Evolutionary conservation across 208 protist genomes (phyloP), one percentile per base, ranked within the genome.

Genomic region (Leptomonas seymouri): DNA sequence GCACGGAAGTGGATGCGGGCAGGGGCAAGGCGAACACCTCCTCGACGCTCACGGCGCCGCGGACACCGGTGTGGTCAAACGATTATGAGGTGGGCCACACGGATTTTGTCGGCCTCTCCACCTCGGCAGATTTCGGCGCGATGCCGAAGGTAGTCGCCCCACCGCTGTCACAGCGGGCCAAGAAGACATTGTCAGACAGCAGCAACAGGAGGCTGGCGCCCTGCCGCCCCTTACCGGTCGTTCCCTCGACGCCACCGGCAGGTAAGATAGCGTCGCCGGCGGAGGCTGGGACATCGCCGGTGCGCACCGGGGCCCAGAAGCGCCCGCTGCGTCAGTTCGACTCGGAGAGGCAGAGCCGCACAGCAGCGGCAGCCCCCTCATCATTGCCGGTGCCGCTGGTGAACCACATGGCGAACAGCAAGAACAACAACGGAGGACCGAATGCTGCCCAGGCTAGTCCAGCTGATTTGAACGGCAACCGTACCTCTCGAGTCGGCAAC

Each of bases 71-170:
- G 2, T 76, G 65, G 73, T 4, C 65, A 16, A 60, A 57, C 18
- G 73, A 71, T 36, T 71, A 71, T 60, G 73, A 73, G 36, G 50
- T 71, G 49, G 71, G 44, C 20, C 59, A 39, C 31, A 49, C 27
- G 1, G 44, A 58, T 21, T 27, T 53, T 9, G 44, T 60, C 27
- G 53, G 64, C n/a, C 60, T 41, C 50, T 27, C 64, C 27, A 18
- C 50, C 25, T 23, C 61, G 34, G 21, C 61, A 1, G 61, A 67
- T 23, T 67, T 67, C 39, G 68, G 45, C 41, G 41, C 30, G 21
- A 74, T 74, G 68, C 68, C 68, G 44, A 59, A 55, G 44, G 53
- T 74, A 14, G 39, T 28, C 2, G 39, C 68, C n/a, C 59, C 57
- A 14, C 51, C 63, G 27, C 63, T 46, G 49, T 51, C 50, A 27